These are phyloP conservation scores for Leccinum broughii DNA, from an alignment of 768 basidiomycete genomes.

Conservation along the genomic window DNA sequence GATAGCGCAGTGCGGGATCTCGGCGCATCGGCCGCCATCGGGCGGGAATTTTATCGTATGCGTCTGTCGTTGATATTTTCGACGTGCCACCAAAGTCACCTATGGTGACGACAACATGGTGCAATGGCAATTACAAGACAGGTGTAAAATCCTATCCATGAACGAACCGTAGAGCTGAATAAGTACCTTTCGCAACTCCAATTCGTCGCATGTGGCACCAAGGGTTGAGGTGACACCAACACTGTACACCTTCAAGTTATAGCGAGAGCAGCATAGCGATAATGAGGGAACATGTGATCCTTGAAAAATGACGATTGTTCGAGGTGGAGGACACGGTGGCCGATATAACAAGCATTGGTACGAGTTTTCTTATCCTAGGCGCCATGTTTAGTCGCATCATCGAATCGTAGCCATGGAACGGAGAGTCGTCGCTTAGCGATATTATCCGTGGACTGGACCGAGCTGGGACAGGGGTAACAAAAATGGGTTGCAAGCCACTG, in stretches of 20 bases:
- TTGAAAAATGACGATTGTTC: constrained; percentile 73
- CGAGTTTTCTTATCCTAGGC: constrained; percentile 90
- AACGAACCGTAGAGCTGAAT: constrained; percentile 65
- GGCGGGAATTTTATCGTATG: too few relatives aligned
- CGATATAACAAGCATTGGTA: constrained; percentile 79
- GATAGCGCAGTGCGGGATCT: too few relatives aligned
- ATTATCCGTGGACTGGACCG: constrained; percentile 70
- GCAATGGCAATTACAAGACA: not conserved
- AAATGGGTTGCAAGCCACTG: not conserved
- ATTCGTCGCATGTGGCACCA: constrained; percentile 83
- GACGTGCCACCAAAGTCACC: constrained; percentile 63
- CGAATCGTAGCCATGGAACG: not conserved
- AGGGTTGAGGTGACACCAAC: constrained; percentile 87
- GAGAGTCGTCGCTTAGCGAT: constrained; percentile 2
- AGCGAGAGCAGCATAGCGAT: constrained; percentile 68
- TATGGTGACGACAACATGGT: not conserved
- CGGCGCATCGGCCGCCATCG: too few relatives aligned
- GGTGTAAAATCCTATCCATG: not conserved
- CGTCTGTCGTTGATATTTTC: constrained; percentile 65
- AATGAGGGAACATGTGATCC: constrained; percentile 87
- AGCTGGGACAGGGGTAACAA: not conserved
- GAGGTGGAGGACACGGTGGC: constrained; percentile 76
- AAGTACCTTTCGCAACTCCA: constrained; percentile 70
- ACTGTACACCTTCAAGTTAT: constrained; percentile 69
- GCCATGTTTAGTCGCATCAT: constrained; percentile 73